These are phyloP conservation scores for Nadsonia fulvescens DNA, from an alignment of 805 yeast species.

Conservation along the genomic window DNA sequence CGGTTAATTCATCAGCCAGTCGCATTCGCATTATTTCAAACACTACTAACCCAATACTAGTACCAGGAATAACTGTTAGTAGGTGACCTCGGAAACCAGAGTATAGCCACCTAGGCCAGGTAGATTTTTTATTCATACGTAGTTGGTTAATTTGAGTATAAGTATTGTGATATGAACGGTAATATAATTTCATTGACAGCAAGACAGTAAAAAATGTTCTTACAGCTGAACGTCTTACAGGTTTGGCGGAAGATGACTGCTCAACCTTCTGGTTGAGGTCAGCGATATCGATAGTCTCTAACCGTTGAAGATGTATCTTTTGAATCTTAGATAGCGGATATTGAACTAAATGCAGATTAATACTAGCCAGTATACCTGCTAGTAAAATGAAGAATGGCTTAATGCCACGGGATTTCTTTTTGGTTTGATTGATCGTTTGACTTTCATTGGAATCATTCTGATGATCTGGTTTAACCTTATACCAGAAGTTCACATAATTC, in stretches of 20 bases:
- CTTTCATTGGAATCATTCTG: conserved; percentile 9
- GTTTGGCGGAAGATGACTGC: conserved; percentile 1
- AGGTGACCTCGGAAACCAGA: conserved; percentile 64
- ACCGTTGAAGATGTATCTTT: conserved; percentile 54
- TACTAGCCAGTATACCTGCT: conserved; percentile 82
- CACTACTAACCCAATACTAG: conserved; percentile 69
- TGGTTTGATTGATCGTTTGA: conserved; percentile 11
- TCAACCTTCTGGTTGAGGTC: conserved; percentile 45
- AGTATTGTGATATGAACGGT: conserved; percentile 63
- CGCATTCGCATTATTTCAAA: conserved; percentile 56
- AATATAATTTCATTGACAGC: conserved; percentile 23
- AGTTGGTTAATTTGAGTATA: conserved; percentile 34
- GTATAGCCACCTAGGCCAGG: conserved; percentile 53
- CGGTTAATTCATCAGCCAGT: conserved; percentile 10
- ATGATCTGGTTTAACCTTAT: too few relatives aligned
- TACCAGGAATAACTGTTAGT: conserved; percentile 65
- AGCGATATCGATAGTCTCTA: conserved; percentile 62
- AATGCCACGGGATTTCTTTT: conserved; percentile 25
- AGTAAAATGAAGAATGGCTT: conserved; percentile 52
- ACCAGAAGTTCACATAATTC: conserved; percentile 12
- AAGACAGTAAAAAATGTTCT: conserved; percentile 2
- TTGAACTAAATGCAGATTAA: conserved; percentile 57
- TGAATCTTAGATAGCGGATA: conserved; percentile 73
- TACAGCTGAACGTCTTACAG: conserved; percentile 2
- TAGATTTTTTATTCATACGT: conserved; percentile 32